Percentiles rank a stretch among this genome's conserved stretches.
Conservation (phyloP, 164 flowering plant species). For the Kalanchoe fedtschenkoi region DNA sequence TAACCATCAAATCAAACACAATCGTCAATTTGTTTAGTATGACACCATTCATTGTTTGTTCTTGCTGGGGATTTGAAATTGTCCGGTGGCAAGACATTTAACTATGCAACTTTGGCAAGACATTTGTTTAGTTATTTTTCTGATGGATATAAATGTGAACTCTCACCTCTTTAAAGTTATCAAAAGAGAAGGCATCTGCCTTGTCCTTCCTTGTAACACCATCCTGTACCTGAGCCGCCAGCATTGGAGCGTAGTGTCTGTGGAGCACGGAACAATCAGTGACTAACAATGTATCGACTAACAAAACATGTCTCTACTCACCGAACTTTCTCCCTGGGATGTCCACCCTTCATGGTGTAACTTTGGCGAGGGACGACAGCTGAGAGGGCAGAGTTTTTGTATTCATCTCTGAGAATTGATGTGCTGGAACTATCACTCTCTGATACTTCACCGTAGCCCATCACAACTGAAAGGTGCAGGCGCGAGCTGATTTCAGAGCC, state of each 20-base stretch:
- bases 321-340: constrained; percentile 46
- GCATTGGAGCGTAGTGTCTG: constrained; percentile 81
- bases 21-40: neutral
- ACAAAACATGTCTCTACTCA: constrained; percentile 14
- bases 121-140: neutral
- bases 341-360: constrained; percentile 61
- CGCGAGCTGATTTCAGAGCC: constrained; percentile 60
- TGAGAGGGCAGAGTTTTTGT: constrained; percentile 25
- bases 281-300: neutral
- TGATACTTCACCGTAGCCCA: constrained; percentile 58
- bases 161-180: constrained; percentile 63
- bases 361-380: constrained; percentile 63
- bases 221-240: constrained; percentile 75
- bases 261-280: constrained; percentile 10
- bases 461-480: constrained; percentile 61
- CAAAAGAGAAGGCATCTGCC: constrained; percentile 49
- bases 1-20: neutral
- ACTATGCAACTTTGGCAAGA: neutral
- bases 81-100: neutral
- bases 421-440: constrained; percentile 27
- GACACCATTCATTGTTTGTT: neutral
- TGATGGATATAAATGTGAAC: neutral
- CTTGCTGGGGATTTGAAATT: neutral
- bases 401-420: constrained; percentile 13
- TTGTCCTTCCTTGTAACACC: constrained; percentile 83